Evolutionary conservation across 192 early-diverging fungal species (phyloP).

Genomic region (Umbelopsis isabellina): DNA sequence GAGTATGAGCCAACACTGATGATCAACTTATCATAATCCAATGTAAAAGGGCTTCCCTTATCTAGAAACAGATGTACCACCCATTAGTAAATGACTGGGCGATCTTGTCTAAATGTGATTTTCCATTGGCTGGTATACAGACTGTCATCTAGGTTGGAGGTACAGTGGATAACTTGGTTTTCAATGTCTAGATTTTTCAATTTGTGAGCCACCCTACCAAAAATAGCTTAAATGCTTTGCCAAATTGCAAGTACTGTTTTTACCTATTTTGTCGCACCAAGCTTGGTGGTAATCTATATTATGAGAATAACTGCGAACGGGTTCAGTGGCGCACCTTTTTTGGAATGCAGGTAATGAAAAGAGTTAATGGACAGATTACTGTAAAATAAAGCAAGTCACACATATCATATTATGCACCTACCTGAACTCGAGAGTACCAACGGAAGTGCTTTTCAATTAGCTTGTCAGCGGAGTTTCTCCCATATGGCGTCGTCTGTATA

Average conservation of each 20-base stretch:
- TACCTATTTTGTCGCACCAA: conserved; percentile 53
- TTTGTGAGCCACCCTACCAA: background rate
- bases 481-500: background rate
- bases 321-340: conserved; percentile 77
- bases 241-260: background rate
- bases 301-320: conserved; percentile 62
- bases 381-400: background rate
- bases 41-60: conserved; percentile 43
- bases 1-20: conserved; percentile 79
- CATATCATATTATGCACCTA: background rate
- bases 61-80: background rate
- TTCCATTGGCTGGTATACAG: background rate
- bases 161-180: conserved; percentile 46
- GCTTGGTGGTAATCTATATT: conserved; percentile 73
- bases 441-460: conserved; percentile 53
- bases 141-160: conserved; percentile 43
- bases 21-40: conserved; percentile 83
- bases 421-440: conserved; percentile 84
- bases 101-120: background rate
- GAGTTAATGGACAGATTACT: no score
- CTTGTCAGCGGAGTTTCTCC: background rate
- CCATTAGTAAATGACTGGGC: background rate
- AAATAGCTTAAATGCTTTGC: background rate
- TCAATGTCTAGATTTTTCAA: conserved; percentile 40
- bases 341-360: no score